Conservation (phyloP, 2,329 filamentous ascomycete species). For the Colletotrichum higginsianum region DNA sequence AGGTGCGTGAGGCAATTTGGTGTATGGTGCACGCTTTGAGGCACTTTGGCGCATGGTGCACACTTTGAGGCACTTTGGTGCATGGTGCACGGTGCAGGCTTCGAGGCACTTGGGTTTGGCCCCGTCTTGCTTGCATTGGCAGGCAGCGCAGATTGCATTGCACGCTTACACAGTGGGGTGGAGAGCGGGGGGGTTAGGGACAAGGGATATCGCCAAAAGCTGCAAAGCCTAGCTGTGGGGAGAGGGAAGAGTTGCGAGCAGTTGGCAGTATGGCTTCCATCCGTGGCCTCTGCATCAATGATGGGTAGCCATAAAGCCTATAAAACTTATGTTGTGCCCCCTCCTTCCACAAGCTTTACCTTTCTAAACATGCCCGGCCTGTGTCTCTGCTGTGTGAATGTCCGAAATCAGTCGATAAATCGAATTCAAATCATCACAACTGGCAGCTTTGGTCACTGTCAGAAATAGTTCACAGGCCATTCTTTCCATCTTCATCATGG, state of each 20-base stretch:
- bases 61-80: neutral
- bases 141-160: neutral
- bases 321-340: neutral
- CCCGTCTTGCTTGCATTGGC: neutral
- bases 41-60: neutral
- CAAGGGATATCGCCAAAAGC: neutral
- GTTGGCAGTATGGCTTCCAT: neutral
- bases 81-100: neutral
- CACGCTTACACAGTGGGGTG: neutral
- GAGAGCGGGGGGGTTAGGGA: neutral
- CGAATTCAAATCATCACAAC: neutral
- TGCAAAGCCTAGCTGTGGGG: neutral
- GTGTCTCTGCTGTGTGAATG: constrained; percentile 11
- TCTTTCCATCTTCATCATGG: neutral
- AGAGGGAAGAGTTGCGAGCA: neutral
- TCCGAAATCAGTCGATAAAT: constrained; percentile 3
- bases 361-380: neutral
- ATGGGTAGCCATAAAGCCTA: neutral
- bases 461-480: neutral
- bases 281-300: neutral
- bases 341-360: neutral
- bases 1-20: neutral
- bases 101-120: neutral
- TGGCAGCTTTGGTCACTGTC: neutral
- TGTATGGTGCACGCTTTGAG: neutral